Evolutionary conservation across 179 eudicot genomes (phyloP), one percentile per base, ranked within the genome.

Genomic region (Spinacia oleracea): DNA sequence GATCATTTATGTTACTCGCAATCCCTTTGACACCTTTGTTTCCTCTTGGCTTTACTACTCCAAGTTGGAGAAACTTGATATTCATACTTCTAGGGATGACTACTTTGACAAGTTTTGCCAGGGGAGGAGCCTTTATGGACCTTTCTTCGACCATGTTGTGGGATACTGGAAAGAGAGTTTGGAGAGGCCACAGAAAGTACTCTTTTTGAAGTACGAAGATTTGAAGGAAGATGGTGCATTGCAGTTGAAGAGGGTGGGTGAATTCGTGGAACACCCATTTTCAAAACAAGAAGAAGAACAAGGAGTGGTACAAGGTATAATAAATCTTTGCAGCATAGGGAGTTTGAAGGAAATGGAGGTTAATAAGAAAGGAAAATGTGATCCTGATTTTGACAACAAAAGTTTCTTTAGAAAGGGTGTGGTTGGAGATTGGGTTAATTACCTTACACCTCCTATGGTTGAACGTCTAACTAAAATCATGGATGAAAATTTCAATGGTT

Each of bases 351-450:
- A 55, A 32, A 34, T 53, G 62, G 65, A 73, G 31, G 76, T 55
- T 25, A 73, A 73, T 40, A 73, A 56, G 66, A 56, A 23, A n/a
- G 66, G 77, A 2, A 73, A 73, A 55, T 55, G 66, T 73, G 51
- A 73, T 56, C 66, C 50, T 11, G 66, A n/a, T 38, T 46, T 56
- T 55, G 77, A 73, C n/a, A 73, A 73, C n/a, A 55, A 56, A 27
- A 35, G 35, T 56, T 73, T 73, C 38, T 73, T 55, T 38, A 73
- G 77, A n/a, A 56, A 73, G 10, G 77, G 51, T 11, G 38, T 34
- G 40, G 74, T 71, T 6, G 74, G 74, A 23, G 59, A 71, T 71
- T 71, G 74, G 74, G 59, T 46, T 27, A 71, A 71, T 29, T n/a
- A 71, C 29, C 42, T 71, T 7, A 71, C 58, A 6, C 32, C 38